Evolutionary conservation across 257 asterid genomes (phyloP).

Genomic region (Ballota nigra): DNA sequence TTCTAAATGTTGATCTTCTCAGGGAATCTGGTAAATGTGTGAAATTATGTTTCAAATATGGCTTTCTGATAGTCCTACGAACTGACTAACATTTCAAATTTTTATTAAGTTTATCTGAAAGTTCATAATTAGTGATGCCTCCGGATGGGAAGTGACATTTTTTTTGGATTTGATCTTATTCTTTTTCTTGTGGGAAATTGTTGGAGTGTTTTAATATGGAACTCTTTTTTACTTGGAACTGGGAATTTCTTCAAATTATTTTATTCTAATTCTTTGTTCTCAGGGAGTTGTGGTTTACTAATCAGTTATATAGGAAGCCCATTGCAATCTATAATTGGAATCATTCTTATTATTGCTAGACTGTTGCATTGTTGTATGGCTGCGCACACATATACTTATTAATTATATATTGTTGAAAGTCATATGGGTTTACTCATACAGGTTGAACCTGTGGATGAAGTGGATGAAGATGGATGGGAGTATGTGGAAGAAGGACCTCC

Average conservation of each 20-base stretch:
- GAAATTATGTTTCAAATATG: not conserved
- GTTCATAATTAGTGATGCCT: not conserved
- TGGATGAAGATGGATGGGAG: slow-evolving; percentile 75
- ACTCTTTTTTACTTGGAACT: not conserved
- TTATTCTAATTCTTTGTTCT: not conserved
- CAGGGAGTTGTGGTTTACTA: not conserved
- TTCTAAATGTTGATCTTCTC: not conserved
- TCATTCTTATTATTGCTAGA: not conserved
- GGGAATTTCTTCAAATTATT: not conserved
- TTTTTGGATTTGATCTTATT: not conserved
- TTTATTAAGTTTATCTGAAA: not conserved
- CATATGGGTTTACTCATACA: slow-evolving; percentile 22
- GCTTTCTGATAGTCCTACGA: not conserved
- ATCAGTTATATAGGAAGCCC: not conserved
- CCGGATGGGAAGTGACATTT: not conserved
- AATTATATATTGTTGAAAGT: not conserved
- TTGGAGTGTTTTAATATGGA: not conserved
- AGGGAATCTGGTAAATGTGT: not conserved
- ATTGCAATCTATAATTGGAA: not conserved
- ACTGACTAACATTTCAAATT: not conserved
- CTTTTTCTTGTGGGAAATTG: not conserved
- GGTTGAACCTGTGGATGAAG: slow-evolving; percentile 34
- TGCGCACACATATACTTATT: not conserved
- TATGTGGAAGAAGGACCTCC: slow-evolving; percentile 96
- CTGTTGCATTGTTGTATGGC: not conserved